These are phyloP conservation scores for Blastocystis sp. DNA, from an alignment of 352 stramenopile genomes.

Conservation along the genomic window DNA sequence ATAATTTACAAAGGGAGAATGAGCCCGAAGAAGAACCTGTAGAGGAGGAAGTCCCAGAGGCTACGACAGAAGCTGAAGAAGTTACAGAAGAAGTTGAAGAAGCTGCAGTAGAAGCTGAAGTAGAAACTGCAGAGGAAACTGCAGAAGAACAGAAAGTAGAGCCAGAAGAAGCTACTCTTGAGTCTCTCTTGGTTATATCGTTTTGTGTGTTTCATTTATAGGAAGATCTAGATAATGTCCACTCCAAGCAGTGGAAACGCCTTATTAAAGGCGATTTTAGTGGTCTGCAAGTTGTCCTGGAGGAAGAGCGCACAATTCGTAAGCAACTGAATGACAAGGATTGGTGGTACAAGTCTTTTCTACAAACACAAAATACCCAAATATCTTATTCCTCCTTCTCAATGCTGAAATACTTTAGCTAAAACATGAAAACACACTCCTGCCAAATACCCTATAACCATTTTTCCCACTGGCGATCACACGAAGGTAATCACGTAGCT, in stretches of 20 bases:
- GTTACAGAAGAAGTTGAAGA: not conserved
- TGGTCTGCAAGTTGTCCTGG: not conserved
- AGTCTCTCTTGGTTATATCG: not conserved
- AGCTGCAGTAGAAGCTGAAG: not conserved
- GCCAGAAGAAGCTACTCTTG: not conserved
- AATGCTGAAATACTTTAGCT: slow-evolving; percentile 51
- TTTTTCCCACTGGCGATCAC: slow-evolving; percentile 95
- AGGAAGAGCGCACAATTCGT: slow-evolving; percentile 14
- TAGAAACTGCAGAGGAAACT: not conserved
- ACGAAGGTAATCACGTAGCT: slow-evolving; percentile 97
- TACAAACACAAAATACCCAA: not conserved
- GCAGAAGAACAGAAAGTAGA: not conserved
- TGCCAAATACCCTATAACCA: slow-evolving; percentile 87
- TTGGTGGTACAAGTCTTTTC: not conserved
- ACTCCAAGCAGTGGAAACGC: not conserved
- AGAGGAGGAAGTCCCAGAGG: not conserved
- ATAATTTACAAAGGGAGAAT: not conserved
- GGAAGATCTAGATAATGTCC: not conserved
- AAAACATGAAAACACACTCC: not conserved
- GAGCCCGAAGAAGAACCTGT: not conserved
- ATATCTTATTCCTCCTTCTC: slow-evolving; percentile 52
- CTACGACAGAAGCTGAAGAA: not conserved
- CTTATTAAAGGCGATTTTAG: not conserved
- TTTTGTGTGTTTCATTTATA: not conserved
- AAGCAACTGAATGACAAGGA: not conserved